Conservation (phyloP, 768 basidiomycete genomes). For the Pulveroboletus sp. region DNA sequence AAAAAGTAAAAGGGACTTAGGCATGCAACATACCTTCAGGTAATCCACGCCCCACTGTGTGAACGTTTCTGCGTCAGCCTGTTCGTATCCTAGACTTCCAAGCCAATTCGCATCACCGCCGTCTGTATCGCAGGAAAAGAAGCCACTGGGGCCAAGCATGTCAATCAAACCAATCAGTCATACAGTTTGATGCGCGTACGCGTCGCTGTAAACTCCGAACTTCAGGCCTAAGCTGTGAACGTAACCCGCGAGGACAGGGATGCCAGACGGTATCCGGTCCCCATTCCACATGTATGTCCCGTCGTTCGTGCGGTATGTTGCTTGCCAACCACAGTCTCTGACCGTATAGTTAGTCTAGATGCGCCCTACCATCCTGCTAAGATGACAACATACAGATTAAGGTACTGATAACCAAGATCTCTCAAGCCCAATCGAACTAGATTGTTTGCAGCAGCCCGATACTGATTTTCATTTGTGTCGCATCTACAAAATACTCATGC, state of each 20-base stretch:
- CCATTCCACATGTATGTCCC: slow-evolving; percentile 8
- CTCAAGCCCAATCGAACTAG: slow-evolving; percentile 2
- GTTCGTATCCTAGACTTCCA: slow-evolving; percentile 12
- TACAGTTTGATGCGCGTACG: slow-evolving; percentile 3
- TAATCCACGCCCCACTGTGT: slow-evolving; percentile 9
- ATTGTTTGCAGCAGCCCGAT: slow-evolving; percentile 5
- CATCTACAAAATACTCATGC: slow-evolving; percentile 6
- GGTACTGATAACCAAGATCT: slow-evolving; percentile 5
- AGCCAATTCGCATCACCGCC: neutral
- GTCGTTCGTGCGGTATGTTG: neutral
- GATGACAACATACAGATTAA: slow-evolving; percentile 8
- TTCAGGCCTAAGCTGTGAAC: slow-evolving; percentile 5
- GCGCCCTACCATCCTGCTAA: neutral
- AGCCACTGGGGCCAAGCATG: slow-evolving; percentile 1
- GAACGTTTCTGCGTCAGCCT: slow-evolving; percentile 8
- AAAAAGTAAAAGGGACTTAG: no score
- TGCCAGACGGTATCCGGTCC: slow-evolving; percentile 8
- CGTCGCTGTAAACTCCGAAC: slow-evolving; percentile 12
- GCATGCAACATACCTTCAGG: slow-evolving; percentile 15
- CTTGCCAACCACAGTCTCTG: slow-evolving; percentile 17
- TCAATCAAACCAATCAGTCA: neutral
- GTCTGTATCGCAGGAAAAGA: slow-evolving; percentile 3
- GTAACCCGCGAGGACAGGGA: slow-evolving; percentile 11
- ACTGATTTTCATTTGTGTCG: slow-evolving; percentile 2
- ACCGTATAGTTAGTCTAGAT: neutral